Conservation (phyloP, 108 stramenopile species). For the Cyclotella baltica region DNA sequence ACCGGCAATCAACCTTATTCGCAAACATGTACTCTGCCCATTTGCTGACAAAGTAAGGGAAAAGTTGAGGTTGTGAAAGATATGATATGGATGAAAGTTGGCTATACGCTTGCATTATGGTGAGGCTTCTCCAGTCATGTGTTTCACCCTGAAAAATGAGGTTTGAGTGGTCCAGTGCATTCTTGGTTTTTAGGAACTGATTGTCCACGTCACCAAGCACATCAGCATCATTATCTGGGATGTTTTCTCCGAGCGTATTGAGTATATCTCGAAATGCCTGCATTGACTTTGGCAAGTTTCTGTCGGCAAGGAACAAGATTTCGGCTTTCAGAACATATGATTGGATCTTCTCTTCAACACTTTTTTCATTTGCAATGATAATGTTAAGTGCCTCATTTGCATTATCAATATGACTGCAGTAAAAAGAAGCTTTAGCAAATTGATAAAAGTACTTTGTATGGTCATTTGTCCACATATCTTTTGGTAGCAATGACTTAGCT, state of each 20-base stretch:
- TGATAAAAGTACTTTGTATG: neutral
- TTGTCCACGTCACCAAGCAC: neutral
- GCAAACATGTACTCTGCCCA: neutral
- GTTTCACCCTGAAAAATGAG: neutral
- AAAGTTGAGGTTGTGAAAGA: neutral
- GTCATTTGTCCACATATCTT: conserved; percentile 14
- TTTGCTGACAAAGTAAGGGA: neutral
- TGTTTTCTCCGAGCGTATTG: neutral
- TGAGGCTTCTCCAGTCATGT: neutral
- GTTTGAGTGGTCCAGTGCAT: neutral
- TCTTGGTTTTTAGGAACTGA: neutral
- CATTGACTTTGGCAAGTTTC: neutral
- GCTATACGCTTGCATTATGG: neutral
- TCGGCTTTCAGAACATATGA: neutral
- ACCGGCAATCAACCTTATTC: neutral
- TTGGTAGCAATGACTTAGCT: conserved; percentile 8
- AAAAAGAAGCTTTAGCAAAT: conserved; percentile 6
- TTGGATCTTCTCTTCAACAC: conserved; percentile 17
- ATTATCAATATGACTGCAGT: conserved; percentile 1
- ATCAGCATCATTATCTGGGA: neutral
- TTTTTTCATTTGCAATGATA: neutral
- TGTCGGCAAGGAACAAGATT: neutral
- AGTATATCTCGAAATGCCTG: neutral
- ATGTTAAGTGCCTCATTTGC: neutral
- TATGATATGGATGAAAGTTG: neutral